These are phyloP conservation scores for Leccinellum luteum DNA, from an alignment of 768 basidiomycete genomes.

Conservation along the genomic window DNA sequence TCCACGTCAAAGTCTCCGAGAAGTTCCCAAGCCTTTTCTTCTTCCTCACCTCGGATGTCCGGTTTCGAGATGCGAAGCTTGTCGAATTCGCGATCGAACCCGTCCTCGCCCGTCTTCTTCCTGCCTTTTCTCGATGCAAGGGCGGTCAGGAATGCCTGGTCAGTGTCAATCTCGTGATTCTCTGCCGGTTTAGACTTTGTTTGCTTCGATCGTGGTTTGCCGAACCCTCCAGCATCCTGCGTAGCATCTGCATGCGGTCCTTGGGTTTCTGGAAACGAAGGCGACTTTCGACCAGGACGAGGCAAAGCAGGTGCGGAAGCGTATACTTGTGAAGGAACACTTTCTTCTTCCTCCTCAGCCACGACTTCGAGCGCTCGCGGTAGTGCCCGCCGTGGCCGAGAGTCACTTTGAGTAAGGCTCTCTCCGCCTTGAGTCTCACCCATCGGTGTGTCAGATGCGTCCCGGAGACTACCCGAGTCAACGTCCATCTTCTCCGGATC, in stretches of 20 bases:
- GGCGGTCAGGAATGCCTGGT: conserved; percentile 66
- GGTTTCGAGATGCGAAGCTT: conserved; percentile 70
- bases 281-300: conserved; percentile 1
- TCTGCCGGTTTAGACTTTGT: conserved; percentile 4
- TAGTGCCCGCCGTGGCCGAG: conserved; percentile 3
- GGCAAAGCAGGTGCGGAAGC: neutral
- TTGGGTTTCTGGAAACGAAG: conserved; percentile 1
- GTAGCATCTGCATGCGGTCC: neutral
- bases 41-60: conserved; percentile 46
- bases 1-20: conserved; percentile 62
- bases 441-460: conserved; percentile 4
- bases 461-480: conserved; percentile 18
- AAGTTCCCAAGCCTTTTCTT: conserved; percentile 54
- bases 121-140: conserved; percentile 70
- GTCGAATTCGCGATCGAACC: conserved; percentile 79
- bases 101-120: conserved; percentile 60
- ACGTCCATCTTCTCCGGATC: conserved; percentile 45
- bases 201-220: conserved; percentile 6
- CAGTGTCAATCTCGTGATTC: conserved; percentile 45
- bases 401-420: conserved; percentile 30
- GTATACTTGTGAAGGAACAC: conserved; percentile 10
- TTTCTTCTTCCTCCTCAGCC: conserved; percentile 60
- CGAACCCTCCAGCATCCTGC: conserved; percentile 28
- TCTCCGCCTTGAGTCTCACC: conserved; percentile 14
- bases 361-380: conserved; percentile 33